These are phyloP conservation scores for Heterobasidion parviporum DNA, from an alignment of 1,284 basidiomycete genomes.

Conservation along the genomic window DNA sequence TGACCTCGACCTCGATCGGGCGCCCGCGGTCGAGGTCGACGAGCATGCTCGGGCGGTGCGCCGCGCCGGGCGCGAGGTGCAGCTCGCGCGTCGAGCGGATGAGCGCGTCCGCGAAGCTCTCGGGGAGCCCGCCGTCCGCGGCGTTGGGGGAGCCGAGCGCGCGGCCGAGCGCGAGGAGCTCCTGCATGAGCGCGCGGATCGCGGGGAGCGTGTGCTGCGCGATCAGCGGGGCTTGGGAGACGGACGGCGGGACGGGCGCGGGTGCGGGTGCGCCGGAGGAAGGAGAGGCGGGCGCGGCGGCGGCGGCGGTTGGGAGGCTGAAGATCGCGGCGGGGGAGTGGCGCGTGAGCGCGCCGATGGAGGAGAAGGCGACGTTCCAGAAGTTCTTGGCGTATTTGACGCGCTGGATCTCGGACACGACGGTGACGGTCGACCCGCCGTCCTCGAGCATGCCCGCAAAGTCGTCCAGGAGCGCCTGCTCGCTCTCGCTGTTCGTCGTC, in stretches of 20 bases:
- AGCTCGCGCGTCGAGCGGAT: constrained; percentile 31
- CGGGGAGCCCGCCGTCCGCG: constrained; percentile 29
- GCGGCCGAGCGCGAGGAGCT: constrained; percentile 39
- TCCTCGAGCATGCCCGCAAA: constrained; percentile 35
- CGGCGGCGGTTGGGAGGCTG: constrained; percentile 31
- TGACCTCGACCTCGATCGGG: constrained; percentile 61
- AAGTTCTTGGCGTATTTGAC: constrained; percentile 58
- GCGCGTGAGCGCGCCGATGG: constrained; percentile 42
- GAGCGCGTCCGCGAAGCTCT: constrained; percentile 28
- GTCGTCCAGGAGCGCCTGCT: constrained; percentile 34
- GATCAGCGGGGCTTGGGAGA: constrained; percentile 34
- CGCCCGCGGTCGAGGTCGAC: constrained; percentile 44
- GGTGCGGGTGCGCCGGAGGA: constrained; percentile 7
- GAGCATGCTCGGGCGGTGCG: constrained; percentile 52
- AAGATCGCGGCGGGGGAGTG: constrained; percentile 46
- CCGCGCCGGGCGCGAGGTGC: constrained; percentile 33
- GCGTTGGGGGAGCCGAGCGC: constrained; percentile 42
- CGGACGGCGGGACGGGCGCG: constrained; percentile 29
- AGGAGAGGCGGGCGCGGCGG: constrained; percentile 16
- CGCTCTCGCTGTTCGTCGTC: constrained; percentile 33
- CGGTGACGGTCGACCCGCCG: constrained; percentile 39
- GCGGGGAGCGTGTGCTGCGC: constrained; percentile 38
- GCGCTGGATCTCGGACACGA: constrained; percentile 53
- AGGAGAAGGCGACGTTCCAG: constrained; percentile 54
- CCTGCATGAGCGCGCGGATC: constrained; percentile 35